phyloP scores from a whole-genome alignment of 139 green algal species.

The Picochlorum sp. region DNA sequence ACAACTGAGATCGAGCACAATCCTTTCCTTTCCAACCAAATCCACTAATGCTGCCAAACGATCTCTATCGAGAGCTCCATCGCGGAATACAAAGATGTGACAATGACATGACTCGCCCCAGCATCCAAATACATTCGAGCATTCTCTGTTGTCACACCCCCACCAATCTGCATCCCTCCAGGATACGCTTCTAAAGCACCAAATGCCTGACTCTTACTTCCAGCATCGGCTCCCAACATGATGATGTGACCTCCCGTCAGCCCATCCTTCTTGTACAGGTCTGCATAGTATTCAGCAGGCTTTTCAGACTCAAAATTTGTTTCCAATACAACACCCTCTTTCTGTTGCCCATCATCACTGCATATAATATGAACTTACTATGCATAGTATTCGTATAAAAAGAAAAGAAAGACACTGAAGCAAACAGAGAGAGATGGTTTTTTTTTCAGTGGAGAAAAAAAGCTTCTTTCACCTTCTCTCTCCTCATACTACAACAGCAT shows the following conservation, averaged over 20 bases:
- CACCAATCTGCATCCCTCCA: constrained; percentile 88
- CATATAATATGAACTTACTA: neutral
- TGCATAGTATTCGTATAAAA: too few species aligned
- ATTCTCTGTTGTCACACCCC: constrained; percentile 81
- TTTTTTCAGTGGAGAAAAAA: too few species aligned
- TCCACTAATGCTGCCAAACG: constrained; percentile 66
- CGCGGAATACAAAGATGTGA: constrained; percentile 91
- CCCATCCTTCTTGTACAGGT: constrained; percentile 73
- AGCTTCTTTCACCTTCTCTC: neutral
- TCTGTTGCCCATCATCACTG: neutral
- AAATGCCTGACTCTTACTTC: constrained; percentile 61
- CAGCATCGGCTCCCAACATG: constrained; percentile 85
- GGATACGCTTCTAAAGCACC: constrained; percentile 71
- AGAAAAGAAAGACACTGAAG: too few species aligned
- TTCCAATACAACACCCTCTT: constrained; percentile 32
- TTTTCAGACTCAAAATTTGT: constrained; percentile 95
- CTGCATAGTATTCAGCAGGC: constrained; percentile 68
- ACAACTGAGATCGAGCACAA: constrained; percentile 96
- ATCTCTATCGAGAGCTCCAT: constrained; percentile 76
- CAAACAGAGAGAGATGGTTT: too few species aligned
- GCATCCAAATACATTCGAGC: constrained; percentile 77
- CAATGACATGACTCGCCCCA: constrained; percentile 93
- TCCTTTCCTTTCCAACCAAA: constrained; percentile 69
- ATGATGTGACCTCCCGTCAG: constrained; percentile 94
- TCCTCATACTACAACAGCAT: too few species aligned